Base-by-base conservation (phyloP, 805 yeast genomes). In the Candida glaebosa region DNA sequence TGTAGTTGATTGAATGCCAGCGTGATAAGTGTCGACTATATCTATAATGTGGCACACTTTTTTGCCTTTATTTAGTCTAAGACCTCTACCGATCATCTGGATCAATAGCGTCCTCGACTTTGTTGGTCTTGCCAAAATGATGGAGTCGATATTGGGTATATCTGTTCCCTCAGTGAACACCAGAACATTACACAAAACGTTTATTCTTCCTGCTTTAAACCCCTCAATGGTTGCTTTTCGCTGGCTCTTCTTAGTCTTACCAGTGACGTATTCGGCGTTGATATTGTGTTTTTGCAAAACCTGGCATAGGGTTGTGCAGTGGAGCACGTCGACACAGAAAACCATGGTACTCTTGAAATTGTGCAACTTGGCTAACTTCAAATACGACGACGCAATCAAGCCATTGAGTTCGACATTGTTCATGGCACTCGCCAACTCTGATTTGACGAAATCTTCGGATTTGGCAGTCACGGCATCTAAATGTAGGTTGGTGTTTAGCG, bases 151-250 rank as follows among this genome's bases (percentile, higher is more conserved):
- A 46, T 81, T 81, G 3, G 97, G 97, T 14, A 91, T 81, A 63
- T 90, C 97, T 0, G 97, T 88, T 0, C 98, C 98, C 58, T 90
- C 98, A 0, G 96, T 90, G 51, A 90, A 83, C 4, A 90, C 87
- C 14, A 85, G 87, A 57, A 96, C 93, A 55, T 91, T 91, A 65
- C 93, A 75, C 20, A 90, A 62, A 0, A 91, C 93, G 3, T 82
- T 78, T 14, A 86, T 69, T 12, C 71, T 56, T 0, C 93, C 89
- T 0, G 61, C 50, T 45, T 71, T 74, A 55, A 90, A 91, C 25
- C 76, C 81, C 4, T 65, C 60, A 2, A 89, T 61, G 48, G 79
- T 68, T 2, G 58, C 52, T 10, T 64, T 71, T 32, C 97, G 67
- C 31, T 75, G 79, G 4, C 57, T 53, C 15, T 65, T 61, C 4